phyloP scores from a whole-genome alignment of 139 green algal genomes.

The Micractinium conductrix region DNA sequence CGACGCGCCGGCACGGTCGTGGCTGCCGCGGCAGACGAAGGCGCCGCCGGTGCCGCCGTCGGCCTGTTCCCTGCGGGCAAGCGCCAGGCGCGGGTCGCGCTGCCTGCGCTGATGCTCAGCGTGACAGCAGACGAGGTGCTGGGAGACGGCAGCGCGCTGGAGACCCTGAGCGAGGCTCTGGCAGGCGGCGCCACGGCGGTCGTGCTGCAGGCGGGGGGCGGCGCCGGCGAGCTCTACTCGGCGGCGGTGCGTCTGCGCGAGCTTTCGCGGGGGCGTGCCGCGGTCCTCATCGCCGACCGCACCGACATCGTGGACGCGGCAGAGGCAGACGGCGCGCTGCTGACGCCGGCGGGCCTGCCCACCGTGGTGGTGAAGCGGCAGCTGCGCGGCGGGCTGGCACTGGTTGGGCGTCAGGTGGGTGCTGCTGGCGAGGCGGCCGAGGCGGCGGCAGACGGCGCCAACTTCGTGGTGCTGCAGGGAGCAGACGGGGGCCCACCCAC shows the following conservation, averaged over 20 bases:
- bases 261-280: conserved; percentile 74
- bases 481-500: conserved; percentile 23
- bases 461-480: conserved; percentile 72
- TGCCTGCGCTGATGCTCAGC: conserved; percentile 75
- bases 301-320: conserved; percentile 89
- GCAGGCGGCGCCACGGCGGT: conserved; percentile 73
- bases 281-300: conserved; percentile 86
- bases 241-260: conserved; percentile 76
- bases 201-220: conserved; percentile 54
- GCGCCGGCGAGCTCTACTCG: conserved; percentile 78
- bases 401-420: conserved; percentile 76
- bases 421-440: conserved; percentile 50
- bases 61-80: conserved; percentile 59
- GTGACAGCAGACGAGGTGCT: conserved; percentile 58
- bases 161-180: conserved; percentile 48
- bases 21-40: not conserved
- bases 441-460: conserved; percentile 83
- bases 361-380: conserved; percentile 87
- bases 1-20: not conserved
- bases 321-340: conserved; percentile 85
- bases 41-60: not conserved
- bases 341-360: conserved; percentile 82
- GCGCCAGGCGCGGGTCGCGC: conserved; percentile 65
- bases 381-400: conserved; percentile 52
- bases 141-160: conserved; percentile 33